A percentile compares a stretch with the other conserved stretches of the same genome.
Evolutionary conservation across 225 moss, liverwort and hornwort genomes (phyloP).

Genomic region (Lunularia cruciata): DNA sequence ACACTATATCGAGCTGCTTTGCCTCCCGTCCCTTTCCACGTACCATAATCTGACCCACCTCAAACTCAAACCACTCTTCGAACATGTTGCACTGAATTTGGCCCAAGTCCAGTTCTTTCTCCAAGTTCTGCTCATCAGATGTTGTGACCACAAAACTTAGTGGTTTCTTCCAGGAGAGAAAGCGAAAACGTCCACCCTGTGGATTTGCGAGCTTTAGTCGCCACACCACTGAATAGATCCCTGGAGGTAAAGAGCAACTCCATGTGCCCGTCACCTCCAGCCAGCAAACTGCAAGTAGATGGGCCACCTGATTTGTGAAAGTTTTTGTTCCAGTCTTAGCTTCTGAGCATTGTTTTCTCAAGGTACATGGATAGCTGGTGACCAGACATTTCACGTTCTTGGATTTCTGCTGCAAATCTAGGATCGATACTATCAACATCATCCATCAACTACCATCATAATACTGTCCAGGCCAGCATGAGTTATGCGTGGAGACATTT

Average conservation of each 20-base stretch:
- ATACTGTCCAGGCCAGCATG: no score
- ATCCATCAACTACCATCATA: no score
- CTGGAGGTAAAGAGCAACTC: slow-evolving; percentile 72
- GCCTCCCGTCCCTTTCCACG: slow-evolving; percentile 41
- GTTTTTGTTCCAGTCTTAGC: no score
- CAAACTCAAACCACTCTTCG: slow-evolving; percentile 88
- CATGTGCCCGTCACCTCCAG: slow-evolving; percentile 73
- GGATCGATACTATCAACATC: no score
- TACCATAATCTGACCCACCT: slow-evolving; percentile 72
- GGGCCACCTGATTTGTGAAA: slow-evolving; percentile 88
- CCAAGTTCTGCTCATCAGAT: slow-evolving; percentile 52
- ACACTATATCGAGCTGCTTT: slow-evolving; percentile 56
- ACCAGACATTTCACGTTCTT: no score
- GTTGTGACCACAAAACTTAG: slow-evolving; percentile 55
- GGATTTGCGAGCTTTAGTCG: slow-evolving; percentile 85
- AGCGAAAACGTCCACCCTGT: slow-evolving; percentile 68
- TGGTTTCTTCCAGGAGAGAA: slow-evolving; percentile 75
- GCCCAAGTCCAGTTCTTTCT: slow-evolving; percentile 61
- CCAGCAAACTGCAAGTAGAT: slow-evolving; percentile 73
- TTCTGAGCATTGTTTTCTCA: no score
- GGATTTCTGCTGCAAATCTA: no score
- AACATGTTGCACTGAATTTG: slow-evolving; percentile 42
- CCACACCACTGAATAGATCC: slow-evolving; percentile 73
- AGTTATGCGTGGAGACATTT: no score
- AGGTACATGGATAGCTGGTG: no score